Evolutionary conservation across 2,329 filamentous ascomycete species (phyloP).

Genomic region (Cordyceps tenuipes): DNA sequence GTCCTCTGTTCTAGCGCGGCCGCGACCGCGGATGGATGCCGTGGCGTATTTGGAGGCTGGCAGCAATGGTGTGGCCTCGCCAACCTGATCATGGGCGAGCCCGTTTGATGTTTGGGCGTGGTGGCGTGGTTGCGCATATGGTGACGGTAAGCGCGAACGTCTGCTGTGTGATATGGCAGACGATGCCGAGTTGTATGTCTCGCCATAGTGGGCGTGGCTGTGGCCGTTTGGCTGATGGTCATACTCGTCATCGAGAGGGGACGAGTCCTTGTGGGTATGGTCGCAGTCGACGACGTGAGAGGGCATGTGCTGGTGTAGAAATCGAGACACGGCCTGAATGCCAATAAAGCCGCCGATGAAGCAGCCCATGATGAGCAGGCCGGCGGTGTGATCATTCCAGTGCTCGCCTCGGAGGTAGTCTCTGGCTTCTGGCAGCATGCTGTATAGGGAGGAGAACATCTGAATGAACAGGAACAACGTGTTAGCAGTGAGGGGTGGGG

Average conservation of each 20-base stretch:
- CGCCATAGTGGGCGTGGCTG: background rate
- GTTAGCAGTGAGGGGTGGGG: background rate
- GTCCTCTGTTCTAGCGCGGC: conserved; percentile 21
- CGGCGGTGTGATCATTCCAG: conserved; percentile 57
- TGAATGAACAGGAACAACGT: conserved; percentile 26
- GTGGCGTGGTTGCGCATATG: conserved; percentile 14
- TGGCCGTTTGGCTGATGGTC: background rate
- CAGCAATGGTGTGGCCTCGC: conserved; percentile 44
- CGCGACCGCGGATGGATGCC: conserved; percentile 15
- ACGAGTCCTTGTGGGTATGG: conserved; percentile 56
- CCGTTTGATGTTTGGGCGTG: conserved; percentile 17
- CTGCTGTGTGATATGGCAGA: conserved; percentile 12
- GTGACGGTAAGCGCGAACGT: conserved; percentile 22
- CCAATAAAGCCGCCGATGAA: conserved; percentile 67
- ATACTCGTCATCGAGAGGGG: conserved; percentile 18
- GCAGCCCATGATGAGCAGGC: conserved; percentile 58
- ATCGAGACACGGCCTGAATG: conserved; percentile 63
- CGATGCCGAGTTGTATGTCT: background rate
- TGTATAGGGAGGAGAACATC: conserved; percentile 88
- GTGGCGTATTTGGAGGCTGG: conserved; percentile 20
- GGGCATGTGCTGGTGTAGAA: conserved; percentile 66
- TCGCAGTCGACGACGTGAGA: conserved; percentile 77
- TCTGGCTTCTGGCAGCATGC: conserved; percentile 83
- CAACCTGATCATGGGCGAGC: conserved; percentile 15
- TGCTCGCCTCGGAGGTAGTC: conserved; percentile 64